Evolutionary conservation across 441 rosid species (phyloP), one percentile per base, ranked within the genome.

Genomic region (Gossypium schwendimanii): DNA sequence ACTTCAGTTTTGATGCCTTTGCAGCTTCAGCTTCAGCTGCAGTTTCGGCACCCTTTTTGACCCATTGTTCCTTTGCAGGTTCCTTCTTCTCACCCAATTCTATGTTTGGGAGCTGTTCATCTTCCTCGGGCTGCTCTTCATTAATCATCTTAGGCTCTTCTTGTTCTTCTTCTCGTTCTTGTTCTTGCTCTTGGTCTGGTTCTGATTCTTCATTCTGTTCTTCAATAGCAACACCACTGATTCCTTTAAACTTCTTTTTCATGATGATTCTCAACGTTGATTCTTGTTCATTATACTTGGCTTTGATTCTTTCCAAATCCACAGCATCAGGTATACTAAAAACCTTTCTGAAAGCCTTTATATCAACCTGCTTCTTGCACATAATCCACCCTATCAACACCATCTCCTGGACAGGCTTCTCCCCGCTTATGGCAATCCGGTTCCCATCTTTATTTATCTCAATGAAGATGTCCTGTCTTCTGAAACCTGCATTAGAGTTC

Each of bases 391-490:
- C 92, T 49, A 59, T 74, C 78, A 89, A 59, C 76, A 81, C 83
- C 89, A 90, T 79, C 82, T 94, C 89, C 72, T 87, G 94, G 26
- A 90, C 90, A 0, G 89, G 83, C 79, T 82, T 90, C 72, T 61
- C 82, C 81, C 96, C 96, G 6, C 76, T 63, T 54, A 92, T 73
- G 0, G 78, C 77, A 24, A 94, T 86, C 72, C 75, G 76, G 66
- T 76, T 76, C 17, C 98, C 98, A 10, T 86, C 89, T 76, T 83
- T 68, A 33, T 86, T 94, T 71, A 94, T 94, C 20, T 84, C 79
- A 23, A 94, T 89, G 50, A 79, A 84, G 71, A 86, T 84, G 31
- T 87, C 81, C 78, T 87, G 86, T 74, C 73, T 84, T 74, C 80
- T 84, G 44, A 58, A 58, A 58, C 63, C 63, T 58, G 63, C 36